Evolutionary conservation across 768 basidiomycete species (phyloP), one percentile per base, ranked within the genome.

Genomic region (Collybiopsis luxurians): DNA sequence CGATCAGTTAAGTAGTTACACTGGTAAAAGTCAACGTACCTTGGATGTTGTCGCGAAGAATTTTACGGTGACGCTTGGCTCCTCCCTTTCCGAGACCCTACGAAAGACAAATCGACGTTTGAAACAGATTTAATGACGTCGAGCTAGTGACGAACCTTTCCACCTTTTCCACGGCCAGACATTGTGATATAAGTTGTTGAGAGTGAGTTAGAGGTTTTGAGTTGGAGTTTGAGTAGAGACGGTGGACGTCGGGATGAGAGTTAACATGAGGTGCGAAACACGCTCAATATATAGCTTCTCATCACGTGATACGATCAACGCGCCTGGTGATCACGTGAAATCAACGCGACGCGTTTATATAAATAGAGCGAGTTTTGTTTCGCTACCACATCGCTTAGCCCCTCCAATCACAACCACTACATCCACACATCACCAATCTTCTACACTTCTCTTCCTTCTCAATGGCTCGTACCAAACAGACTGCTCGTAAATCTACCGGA

Each of bases 131-230:
- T 13, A 13, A 13, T 13, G 5, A 34, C 13, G 13, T 6, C 5
- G 31, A 34, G 31, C 31, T 6, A 34, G 13, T 6, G 31, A 44
- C 55, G n/a, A 55, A 78, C 80, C 78, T 89, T 90, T 70, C 88
- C 88, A 70, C 89, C 84, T 79, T 91, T 91, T 70, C 89, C 89
- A 68, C 89, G 88, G 74, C 89, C 90, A 74, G 89, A 90, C 89
- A 90, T 85, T 68, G 56, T 66, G 46, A 44, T n/a, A 48, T 6
- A 10, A 48, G 27, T 10, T 10, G 47, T 30, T 30, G 47, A 48
- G 47, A 48, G 47, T 6, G 23, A 15, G 17, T 47, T 57, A 23
- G 26, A 44, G 54, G 39, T 44, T 24, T 15, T 21, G 45, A 56
- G 53, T 42, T 34, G 31, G 34, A 43, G 23, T 19, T 55, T 27